A percentile compares a stretch with the other conserved stretches of the same genome.
phyloP scores from a whole-genome alignment of 441 rosid species.

The Arabidopsis hybrid region DNA sequence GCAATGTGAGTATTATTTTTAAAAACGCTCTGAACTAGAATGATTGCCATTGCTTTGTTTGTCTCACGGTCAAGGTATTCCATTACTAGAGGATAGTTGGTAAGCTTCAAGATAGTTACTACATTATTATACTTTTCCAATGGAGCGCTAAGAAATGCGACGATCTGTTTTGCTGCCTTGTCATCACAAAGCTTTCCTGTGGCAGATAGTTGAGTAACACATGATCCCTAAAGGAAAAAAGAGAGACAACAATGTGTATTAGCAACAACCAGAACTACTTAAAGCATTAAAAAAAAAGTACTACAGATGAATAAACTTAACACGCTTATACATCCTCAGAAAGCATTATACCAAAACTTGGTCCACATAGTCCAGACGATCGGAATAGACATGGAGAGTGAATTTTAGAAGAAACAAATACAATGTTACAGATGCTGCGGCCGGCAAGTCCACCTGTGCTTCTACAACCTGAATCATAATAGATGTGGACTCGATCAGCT shows the following conservation, averaged over 20 bases:
- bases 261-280: slow-evolving; percentile 27
- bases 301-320: slow-evolving; percentile 9
- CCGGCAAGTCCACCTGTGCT: slow-evolving; percentile 91
- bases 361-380: slow-evolving; percentile 97
- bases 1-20: slow-evolving; percentile 79
- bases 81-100: slow-evolving; percentile 84
- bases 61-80: slow-evolving; percentile 90
- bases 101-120: slow-evolving; percentile 85
- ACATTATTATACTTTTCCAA: slow-evolving; percentile 93
- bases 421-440: slow-evolving; percentile 81
- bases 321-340: slow-evolving; percentile 32
- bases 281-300: slow-evolving; percentile 12
- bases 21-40: slow-evolving; percentile 90
- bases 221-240: slow-evolving; percentile 71
- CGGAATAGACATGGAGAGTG: slow-evolving; percentile 95
- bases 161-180: slow-evolving; percentile 88
- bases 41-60: slow-evolving; percentile 86
- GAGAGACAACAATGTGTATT: slow-evolving; percentile 18
- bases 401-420: slow-evolving; percentile 96
- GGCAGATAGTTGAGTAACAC: slow-evolving; percentile 80
- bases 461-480: slow-evolving; percentile 80
- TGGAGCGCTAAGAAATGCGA: slow-evolving; percentile 93
- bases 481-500: slow-evolving; percentile 23
- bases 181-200: slow-evolving; percentile 84
- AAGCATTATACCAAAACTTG: slow-evolving; percentile 83